phyloP scores from a whole-genome alignment of 495 filamentous ascomycete species.

The Penicillium egyptiacum region DNA sequence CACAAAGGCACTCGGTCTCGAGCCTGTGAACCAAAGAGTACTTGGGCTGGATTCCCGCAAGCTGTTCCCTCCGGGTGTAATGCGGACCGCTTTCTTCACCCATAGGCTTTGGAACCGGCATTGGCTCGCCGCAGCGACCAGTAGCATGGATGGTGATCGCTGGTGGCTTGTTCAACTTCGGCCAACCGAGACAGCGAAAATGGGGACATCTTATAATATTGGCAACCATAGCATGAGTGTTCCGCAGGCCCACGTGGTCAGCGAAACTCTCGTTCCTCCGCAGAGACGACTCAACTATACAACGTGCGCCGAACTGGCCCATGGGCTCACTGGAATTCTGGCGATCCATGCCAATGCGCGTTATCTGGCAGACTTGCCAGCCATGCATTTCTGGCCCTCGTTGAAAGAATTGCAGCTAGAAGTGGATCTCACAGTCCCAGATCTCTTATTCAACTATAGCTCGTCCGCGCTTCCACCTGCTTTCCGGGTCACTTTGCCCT shows the following conservation, averaged over 20 bases:
- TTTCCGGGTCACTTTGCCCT: slow-evolving; percentile 34
- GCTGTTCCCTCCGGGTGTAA: slow-evolving; percentile 59
- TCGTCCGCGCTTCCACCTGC: slow-evolving; percentile 31
- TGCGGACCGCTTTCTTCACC: slow-evolving; percentile 63
- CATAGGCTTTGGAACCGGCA: slow-evolving; percentile 59
- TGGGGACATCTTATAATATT: slow-evolving; percentile 8
- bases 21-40: slow-evolving; percentile 51
- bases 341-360: slow-evolving; percentile 45
- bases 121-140: slow-evolving; percentile 68
- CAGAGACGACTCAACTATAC: slow-evolving; percentile 26
- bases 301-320: slow-evolving; percentile 38
- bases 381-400: slow-evolving; percentile 34
- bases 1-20: slow-evolving; percentile 63
- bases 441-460: slow-evolving; percentile 39
- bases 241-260: slow-evolving; percentile 32
- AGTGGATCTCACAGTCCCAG: slow-evolving; percentile 34
- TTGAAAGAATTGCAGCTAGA: slow-evolving; percentile 37
- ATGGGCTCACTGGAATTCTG: slow-evolving; percentile 43
- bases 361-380: slow-evolving; percentile 37
- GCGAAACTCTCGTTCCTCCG: slow-evolving; percentile 25
- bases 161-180: slow-evolving; percentile 72
- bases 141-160: slow-evolving; percentile 69
- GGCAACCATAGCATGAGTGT: slow-evolving; percentile 12
- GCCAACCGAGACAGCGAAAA: slow-evolving; percentile 17
- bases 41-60: slow-evolving; percentile 58